phyloP scores from a whole-genome alignment of 805 yeast genomes.

The Tetrapisispora arboricola region DNA sequence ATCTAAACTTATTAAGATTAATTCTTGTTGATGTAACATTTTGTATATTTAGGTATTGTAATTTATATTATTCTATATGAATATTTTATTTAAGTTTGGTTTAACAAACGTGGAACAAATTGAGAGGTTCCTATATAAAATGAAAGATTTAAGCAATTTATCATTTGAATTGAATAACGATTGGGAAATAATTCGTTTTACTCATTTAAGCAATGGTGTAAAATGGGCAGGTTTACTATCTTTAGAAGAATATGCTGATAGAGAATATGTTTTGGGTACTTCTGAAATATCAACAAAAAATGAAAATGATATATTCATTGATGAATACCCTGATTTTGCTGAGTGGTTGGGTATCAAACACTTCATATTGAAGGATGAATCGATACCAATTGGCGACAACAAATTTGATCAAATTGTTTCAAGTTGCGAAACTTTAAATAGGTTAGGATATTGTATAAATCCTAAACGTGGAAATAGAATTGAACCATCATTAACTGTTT shows the following conservation, averaged over 20 bases:
- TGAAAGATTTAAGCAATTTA: slow-evolving; percentile 3
- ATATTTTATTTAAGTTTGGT: too few relatives aligned
- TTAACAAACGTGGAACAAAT: too few relatives aligned
- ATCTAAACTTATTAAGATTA: too few relatives aligned
- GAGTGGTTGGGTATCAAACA: slow-evolving; percentile 29
- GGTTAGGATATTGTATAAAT: slow-evolving; percentile 27
- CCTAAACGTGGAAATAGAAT: slow-evolving; percentile 19
- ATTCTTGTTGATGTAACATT: too few relatives aligned
- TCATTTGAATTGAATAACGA: slow-evolving; percentile 19
- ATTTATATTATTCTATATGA: too few relatives aligned
- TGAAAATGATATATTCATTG: slow-evolving; percentile 7
- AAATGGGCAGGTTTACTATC: slow-evolving; percentile 29
- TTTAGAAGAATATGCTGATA: slow-evolving; percentile 29
- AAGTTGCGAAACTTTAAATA: slow-evolving; percentile 33
- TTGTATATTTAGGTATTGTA: too few relatives aligned
- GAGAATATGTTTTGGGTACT: slow-evolving; percentile 29
- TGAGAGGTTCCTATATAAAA: not conserved
- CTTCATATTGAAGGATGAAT: slow-evolving; percentile 26
- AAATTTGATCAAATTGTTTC: slow-evolving; percentile 31
- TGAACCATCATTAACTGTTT: slow-evolving; percentile 27
- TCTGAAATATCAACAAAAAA: slow-evolving; percentile 20
- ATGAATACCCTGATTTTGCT: slow-evolving; percentile 10
- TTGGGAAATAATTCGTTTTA: slow-evolving; percentile 28
- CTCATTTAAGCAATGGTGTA: slow-evolving; percentile 28
- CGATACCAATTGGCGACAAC: slow-evolving; percentile 11